Conservation (phyloP, 1,284 basidiomycete genomes). For the Ceraceosorus bombacis region DNA sequence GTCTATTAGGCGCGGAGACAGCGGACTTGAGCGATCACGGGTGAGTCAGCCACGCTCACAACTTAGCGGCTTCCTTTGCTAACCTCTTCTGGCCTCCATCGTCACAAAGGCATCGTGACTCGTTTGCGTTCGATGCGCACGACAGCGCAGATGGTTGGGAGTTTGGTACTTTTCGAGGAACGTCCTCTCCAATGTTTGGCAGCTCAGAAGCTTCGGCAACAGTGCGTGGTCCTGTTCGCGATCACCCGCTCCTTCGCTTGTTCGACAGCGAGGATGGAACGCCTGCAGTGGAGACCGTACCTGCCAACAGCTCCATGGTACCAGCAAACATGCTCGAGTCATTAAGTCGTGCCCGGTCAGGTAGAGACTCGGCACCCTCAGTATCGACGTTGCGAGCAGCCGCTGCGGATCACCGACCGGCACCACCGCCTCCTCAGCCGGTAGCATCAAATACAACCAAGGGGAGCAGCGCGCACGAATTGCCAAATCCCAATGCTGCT, state of each 20-base stretch:
- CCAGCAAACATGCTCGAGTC: no score
- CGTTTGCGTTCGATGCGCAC: constrained; percentile 31
- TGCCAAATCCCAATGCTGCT: no score
- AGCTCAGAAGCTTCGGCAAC: background rate
- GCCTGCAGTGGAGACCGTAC: background rate
- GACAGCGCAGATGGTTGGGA: constrained; percentile 36
- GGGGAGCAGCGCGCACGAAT: no score
- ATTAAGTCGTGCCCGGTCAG: background rate
- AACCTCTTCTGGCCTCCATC: background rate
- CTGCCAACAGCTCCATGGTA: background rate
- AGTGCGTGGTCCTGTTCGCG: constrained; percentile 20
- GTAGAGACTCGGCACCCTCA: background rate
- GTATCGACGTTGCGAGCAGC: constrained; percentile 7
- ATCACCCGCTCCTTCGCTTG: constrained; percentile 32
- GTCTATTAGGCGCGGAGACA: constrained; percentile 53
- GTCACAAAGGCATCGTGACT: constrained; percentile 19
- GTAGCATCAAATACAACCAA: background rate
- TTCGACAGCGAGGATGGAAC: constrained; percentile 22
- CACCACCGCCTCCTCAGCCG: constrained; percentile 9
- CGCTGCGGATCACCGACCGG: constrained; percentile 8
- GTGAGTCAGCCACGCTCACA: background rate
- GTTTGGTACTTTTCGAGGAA: constrained; percentile 22
- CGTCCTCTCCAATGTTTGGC: background rate
- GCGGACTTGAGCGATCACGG: constrained; percentile 25
- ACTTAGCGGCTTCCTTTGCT: background rate